These are phyloP conservation scores for Hyphopichia fennica DNA, from an alignment of 1,139 yeast species.

Conservation along the genomic window DNA sequence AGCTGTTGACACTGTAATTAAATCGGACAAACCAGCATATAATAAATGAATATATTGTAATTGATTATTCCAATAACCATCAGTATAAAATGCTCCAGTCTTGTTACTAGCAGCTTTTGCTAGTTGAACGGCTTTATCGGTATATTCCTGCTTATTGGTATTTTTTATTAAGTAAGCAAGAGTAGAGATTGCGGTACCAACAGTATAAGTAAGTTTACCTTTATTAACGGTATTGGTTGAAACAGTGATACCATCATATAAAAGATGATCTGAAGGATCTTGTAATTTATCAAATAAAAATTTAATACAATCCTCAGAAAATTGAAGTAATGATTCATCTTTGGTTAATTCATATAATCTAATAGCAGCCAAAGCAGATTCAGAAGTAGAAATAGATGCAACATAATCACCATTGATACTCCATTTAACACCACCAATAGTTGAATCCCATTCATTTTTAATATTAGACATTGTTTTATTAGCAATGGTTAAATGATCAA, in stretches of 20 bases:
- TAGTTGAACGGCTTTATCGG: slow-evolving; percentile 8
- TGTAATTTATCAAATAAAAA: slow-evolving; percentile 23
- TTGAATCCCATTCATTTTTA: slow-evolving; percentile 18
- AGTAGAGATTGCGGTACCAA: slow-evolving; percentile 25
- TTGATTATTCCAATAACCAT: slow-evolving; percentile 12
- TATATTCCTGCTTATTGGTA: slow-evolving; percentile 7
- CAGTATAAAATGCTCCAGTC: slow-evolving; percentile 10
- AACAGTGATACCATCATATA: slow-evolving; percentile 23
- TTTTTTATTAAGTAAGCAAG: slow-evolving; percentile 16
- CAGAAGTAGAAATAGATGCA: slow-evolving; percentile 36
- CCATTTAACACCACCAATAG: slow-evolving; percentile 34
- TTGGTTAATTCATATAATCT: slow-evolving; percentile 19
- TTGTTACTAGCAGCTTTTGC: slow-evolving; percentile 8
- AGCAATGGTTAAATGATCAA: slow-evolving; percentile 17
- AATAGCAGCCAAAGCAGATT: slow-evolving; percentile 34
- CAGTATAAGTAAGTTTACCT: slow-evolving; percentile 28
- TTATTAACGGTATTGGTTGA: slow-evolving; percentile 14
- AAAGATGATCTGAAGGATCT: slow-evolving; percentile 24
- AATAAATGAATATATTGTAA: slow-evolving; percentile 11
- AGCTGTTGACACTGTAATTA: slow-evolving; percentile 4
- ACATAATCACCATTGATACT: slow-evolving; percentile 20
- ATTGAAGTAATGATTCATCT: slow-evolving; percentile 18
- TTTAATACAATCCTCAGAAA: slow-evolving; percentile 22
- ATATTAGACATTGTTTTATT: slow-evolving; percentile 15
- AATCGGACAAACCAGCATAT: slow-evolving; percentile 12